These are phyloP conservation scores for Daldinia loculata DNA, from an alignment of 495 filamentous ascomycete genomes.

Conservation along the genomic window DNA sequence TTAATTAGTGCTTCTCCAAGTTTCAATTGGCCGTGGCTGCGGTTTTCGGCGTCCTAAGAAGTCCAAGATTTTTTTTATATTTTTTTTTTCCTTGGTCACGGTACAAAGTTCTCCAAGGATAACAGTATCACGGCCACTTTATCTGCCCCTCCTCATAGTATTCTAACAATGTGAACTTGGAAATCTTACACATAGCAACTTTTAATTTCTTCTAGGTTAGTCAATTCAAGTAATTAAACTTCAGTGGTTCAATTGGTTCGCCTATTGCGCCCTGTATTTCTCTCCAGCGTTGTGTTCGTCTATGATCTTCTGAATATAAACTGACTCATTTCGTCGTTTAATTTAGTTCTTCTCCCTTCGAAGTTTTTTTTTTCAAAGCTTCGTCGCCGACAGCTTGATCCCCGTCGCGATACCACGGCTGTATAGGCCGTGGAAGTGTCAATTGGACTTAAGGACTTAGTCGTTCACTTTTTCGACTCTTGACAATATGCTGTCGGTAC, in stretches of 20 bases:
- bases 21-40: conserved; percentile 31
- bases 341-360: conserved; percentile 23
- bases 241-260: conserved; percentile 31
- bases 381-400: conserved; percentile 38
- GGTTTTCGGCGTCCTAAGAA: conserved; percentile 37
- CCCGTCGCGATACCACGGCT: conserved; percentile 40
- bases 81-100: conserved; percentile 35
- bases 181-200: conserved; percentile 15
- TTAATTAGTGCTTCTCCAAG: conserved; percentile 4
- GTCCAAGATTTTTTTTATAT: conserved; percentile 18
- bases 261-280: not conserved
- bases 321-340: conserved; percentile 23
- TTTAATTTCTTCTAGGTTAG: conserved; percentile 7
- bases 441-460: conserved; percentile 19
- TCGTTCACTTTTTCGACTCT: conserved; percentile 9
- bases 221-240: conserved; percentile 38
- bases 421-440: conserved; percentile 40
- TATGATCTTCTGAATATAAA: conserved; percentile 11
- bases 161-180: conserved; percentile 40
- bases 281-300: conserved; percentile 1
- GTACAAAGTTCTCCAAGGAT: conserved; percentile 22
- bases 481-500: conserved; percentile 36
- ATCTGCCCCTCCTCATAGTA: conserved; percentile 38
- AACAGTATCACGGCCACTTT: conserved; percentile 35
- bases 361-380: conserved; percentile 29